Base-by-base conservation (phyloP, 1,139 yeast species). In the Lodderomyces margitis region DNA sequence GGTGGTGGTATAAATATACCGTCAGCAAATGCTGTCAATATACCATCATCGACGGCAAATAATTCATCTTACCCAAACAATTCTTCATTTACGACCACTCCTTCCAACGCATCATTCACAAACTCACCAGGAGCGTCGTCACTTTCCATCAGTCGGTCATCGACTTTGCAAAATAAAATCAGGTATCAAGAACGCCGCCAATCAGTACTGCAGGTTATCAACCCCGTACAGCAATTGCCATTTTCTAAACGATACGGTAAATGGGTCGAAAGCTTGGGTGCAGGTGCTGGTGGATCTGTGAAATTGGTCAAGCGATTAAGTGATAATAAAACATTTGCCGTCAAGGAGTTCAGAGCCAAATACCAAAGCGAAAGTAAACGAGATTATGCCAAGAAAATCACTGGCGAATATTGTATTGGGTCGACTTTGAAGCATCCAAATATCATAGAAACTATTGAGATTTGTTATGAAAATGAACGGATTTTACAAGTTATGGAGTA, bases 281-380 rank as follows among this genome's bases (percentile, higher is more conserved):
- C 95, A 9, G 98, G 98, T 45, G 97, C 97, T 2, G 98, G 98
- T 34, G 98, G 98, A 4, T 77, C 92, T 3, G 98, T 91, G 27
- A 79, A 83, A 53, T 68, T 91, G 41, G 83, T 88, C 24, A 81
- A 76, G 34, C 70, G 96, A 53, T 68, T 78, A 35, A 62, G 76
- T 20, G 96, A 89, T 62, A 79, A 78, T 44, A 75, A 75, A 47
- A 75, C 84, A 2, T 89, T 87, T 71, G 98, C 98, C 0, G 97
- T 91, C 30, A 91, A 91, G 61, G 96, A 89, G 61, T 91, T 89
- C 61, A 78, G 96, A 50, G 75, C 86, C 27, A 80, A 87, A 56
- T 81, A 84, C 52, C 80, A 82, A 43, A 80, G 78, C 55, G 98
- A 91, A 64, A 64, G 83, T 7, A 79, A 84, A 48, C 77, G 95